Evolutionary conservation across 306 rosid genomes (phyloP).

Genomic region (Inga laurina): DNA sequence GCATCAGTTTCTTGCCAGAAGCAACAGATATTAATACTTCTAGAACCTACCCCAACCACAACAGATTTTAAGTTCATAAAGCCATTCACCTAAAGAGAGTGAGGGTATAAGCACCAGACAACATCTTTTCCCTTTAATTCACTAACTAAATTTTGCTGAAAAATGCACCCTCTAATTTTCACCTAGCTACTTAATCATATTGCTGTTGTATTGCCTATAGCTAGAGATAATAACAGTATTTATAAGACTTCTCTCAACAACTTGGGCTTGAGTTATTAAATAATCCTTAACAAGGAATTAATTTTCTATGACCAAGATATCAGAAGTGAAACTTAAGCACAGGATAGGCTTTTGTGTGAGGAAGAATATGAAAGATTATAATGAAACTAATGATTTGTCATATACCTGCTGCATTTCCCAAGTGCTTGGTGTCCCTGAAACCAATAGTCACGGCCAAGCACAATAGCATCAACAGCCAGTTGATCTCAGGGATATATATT

Average conservation of each 20-base stretch:
- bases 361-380: neutral
- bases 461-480: constrained; percentile 86
- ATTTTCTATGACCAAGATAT: neutral
- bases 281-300: neutral
- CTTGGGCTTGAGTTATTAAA: neutral
- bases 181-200: neutral
- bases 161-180: neutral
- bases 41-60: neutral
- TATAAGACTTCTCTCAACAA: neutral
- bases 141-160: neutral
- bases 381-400: constrained; percentile 14
- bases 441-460: constrained; percentile 87
- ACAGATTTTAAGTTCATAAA: neutral
- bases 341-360: neutral
- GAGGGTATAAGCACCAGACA: no score
- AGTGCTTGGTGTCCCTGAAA: constrained; percentile 78
- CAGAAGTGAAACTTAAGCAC: neutral
- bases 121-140: neutral
- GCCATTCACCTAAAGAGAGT: neutral
- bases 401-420: constrained; percentile 97
- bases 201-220: neutral
- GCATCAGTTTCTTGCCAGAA: constrained; percentile 22
- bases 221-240: neutral
- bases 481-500: constrained; percentile 94
- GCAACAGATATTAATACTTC: neutral